Base-by-base conservation (phyloP, 129 eudicot genomes). In the Helianthus tuberosus region DNA sequence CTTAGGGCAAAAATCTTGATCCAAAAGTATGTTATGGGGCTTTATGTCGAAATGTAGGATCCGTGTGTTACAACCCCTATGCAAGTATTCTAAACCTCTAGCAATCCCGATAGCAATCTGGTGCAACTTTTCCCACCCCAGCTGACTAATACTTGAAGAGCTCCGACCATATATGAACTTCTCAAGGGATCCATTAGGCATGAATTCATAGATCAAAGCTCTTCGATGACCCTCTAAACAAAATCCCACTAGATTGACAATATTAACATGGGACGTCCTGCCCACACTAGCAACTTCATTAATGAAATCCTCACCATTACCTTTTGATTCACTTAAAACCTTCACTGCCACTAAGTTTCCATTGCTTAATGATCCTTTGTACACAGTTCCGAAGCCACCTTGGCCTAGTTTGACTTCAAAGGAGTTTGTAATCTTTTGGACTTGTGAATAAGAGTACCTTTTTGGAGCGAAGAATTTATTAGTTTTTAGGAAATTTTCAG, bases 121-220 rank as follows among this genome's bases (percentile, higher is more conserved):
- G 59, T 65, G 75, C 64, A 74, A 44, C 58, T 74, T 80, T 52
- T 74, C 66, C 84, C 86, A 75, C 51, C 79, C 78, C 5, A 86
- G 67, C 8, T 75, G 75, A 29, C 11, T 54, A 39, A 14, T 23
- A 43, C 27, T 14, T 27, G 66, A 55, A 43, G 66, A 52, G 43
- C 8, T 38, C 11, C 5, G 47, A 0, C 35, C 44, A 44, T 60
- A 62, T 71, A 77, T 81, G 64, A 77, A 83, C 68, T 57, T 86
- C 0, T 83, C 91, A 4, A 86, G 84, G 35, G 86, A 86, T 4
- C 91, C 88, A 36, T 86, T 86, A 14, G 82, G 85, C 83, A 86
- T 72, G 77, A 83, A 83, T 32, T 86, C 85, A 20, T 83, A 86
- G 13, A 86, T 43, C 64, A 83, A 84, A 4, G 86, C 85, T 71